A percentile compares a stretch with the other conserved stretches of the same genome.
phyloP scores from a whole-genome alignment of 768 basidiomycete genomes.

The Rhizopogon vulgaris region DNA sequence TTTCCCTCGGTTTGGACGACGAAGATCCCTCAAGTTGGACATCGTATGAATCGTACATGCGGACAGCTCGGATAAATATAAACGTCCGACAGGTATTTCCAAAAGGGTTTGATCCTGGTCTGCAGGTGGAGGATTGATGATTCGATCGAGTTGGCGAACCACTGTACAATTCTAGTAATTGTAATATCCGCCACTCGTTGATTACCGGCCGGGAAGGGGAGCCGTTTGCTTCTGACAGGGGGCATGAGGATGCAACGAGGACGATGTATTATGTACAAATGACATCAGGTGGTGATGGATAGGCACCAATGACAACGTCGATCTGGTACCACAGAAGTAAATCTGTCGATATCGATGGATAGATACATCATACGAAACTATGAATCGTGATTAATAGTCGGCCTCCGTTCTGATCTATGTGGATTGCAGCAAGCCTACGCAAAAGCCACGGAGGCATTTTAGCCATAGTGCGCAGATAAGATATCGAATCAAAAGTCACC shows the following conservation, averaged over 20 bases:
- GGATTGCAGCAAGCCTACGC: neutral
- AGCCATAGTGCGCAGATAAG: neutral
- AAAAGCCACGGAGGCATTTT: neutral
- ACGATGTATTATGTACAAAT: neutral
- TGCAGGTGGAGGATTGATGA: neutral
- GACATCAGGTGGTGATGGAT: neutral
- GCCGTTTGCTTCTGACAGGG: neutral
- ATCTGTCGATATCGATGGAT: too few relatives aligned
- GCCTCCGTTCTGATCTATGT: too few relatives aligned
- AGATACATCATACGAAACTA: too few relatives aligned
- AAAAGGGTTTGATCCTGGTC: constrained; percentile 47
- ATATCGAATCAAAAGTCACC: neutral
- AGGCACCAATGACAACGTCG: neutral
- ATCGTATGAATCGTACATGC: constrained; percentile 59
- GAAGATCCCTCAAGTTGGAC: constrained; percentile 42
- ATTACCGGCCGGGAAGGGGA: neutral
- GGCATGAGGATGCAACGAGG: constrained; percentile 6
- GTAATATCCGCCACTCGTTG: neutral
- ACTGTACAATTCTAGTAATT: neutral
- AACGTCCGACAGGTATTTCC: constrained; percentile 90
- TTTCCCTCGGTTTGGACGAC: constrained; percentile 26
- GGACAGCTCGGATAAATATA: constrained; percentile 74
- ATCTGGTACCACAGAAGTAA: neutral
- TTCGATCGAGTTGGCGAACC: neutral
- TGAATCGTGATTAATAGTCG: too few relatives aligned